phyloP scores from a whole-genome alignment of 129 eudicot genomes.

The Tanacetum coccineum region DNA sequence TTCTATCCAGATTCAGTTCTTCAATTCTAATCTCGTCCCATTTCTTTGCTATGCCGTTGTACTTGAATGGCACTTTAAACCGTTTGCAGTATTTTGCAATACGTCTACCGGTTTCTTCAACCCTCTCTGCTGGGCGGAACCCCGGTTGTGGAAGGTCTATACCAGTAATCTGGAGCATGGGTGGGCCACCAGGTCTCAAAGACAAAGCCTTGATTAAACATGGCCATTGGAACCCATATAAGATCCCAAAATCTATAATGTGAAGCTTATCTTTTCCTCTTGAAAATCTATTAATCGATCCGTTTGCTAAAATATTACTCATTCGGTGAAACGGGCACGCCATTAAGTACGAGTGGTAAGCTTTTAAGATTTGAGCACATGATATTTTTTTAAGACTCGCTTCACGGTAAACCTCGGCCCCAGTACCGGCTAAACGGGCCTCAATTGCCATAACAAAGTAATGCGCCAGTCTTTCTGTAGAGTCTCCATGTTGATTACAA shows the following conservation, averaged over 20 bases:
- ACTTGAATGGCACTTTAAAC: constrained; percentile 62
- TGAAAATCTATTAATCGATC: constrained; percentile 38
- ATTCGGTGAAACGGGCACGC: constrained; percentile 51
- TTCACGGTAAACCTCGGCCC: constrained; percentile 42
- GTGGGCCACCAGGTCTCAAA: constrained; percentile 50
- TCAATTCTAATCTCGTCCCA: constrained; percentile 51
- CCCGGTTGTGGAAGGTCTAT: constrained; percentile 64
- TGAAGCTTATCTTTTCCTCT: constrained; percentile 42
- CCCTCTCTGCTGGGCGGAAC: constrained; percentile 51
- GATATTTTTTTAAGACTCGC: constrained; percentile 18
- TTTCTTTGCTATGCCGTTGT: constrained; percentile 44
- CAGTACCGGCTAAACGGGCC: constrained; percentile 58
- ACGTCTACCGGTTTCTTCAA: constrained; percentile 55
- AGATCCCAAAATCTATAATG: constrained; percentile 69
- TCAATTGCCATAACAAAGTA: constrained; percentile 53
- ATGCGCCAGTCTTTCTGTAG: constrained; percentile 49
- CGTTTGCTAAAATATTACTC: constrained; percentile 46
- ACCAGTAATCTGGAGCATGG: constrained; percentile 58
- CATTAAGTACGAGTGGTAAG: constrained; percentile 38
- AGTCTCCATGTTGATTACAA: constrained; percentile 53
- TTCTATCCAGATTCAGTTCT: constrained; percentile 41
- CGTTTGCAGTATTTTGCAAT: constrained; percentile 42
- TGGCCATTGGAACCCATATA: constrained; percentile 83
- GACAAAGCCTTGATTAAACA: constrained; percentile 49
- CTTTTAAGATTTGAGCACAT: constrained; percentile 43